These are phyloP conservation scores for Solanum ossicruentum DNA, from an alignment of 257 asterid species.

Conservation along the genomic window DNA sequence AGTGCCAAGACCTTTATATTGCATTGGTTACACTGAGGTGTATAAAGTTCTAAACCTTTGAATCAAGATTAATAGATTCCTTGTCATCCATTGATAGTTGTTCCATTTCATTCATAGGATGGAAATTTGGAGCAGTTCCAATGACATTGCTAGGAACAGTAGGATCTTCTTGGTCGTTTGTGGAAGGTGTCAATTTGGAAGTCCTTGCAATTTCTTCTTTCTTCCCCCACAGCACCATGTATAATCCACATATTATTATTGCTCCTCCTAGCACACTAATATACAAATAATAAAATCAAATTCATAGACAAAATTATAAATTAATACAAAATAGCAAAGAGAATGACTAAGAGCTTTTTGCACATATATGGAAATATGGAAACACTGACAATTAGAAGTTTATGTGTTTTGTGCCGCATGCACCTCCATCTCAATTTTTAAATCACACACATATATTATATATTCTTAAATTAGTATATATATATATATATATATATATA, in stretches of 20 bases:
- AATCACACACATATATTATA: too few species aligned
- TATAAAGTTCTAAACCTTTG: not conserved
- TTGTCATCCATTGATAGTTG: not conserved
- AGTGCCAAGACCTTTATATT: not conserved
- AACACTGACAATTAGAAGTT: too few species aligned
- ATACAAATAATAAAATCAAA: not conserved
- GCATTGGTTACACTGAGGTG: not conserved
- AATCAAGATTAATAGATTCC: not conserved
- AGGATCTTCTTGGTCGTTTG: not conserved
- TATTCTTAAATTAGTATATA: too few species aligned
- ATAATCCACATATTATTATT: constrained; percentile 18
- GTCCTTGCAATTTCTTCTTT: constrained; percentile 10
- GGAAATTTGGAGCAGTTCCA: not conserved
- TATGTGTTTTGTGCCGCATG: too few species aligned
- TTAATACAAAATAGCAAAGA: too few species aligned
- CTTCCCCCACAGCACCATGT: constrained; percentile 38
- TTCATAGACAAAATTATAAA: not conserved
- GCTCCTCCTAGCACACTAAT: constrained; percentile 20
- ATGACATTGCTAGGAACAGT: not conserved
- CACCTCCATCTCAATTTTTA: too few species aligned
- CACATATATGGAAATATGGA: too few species aligned
- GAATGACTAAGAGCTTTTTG: too few species aligned
- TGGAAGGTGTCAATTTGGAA: not conserved
- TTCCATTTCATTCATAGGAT: not conserved
- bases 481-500: too few species aligned